These are phyloP conservation scores for Gossypium lobatum DNA, from an alignment of 441 rosid species.

Conservation along the genomic window DNA sequence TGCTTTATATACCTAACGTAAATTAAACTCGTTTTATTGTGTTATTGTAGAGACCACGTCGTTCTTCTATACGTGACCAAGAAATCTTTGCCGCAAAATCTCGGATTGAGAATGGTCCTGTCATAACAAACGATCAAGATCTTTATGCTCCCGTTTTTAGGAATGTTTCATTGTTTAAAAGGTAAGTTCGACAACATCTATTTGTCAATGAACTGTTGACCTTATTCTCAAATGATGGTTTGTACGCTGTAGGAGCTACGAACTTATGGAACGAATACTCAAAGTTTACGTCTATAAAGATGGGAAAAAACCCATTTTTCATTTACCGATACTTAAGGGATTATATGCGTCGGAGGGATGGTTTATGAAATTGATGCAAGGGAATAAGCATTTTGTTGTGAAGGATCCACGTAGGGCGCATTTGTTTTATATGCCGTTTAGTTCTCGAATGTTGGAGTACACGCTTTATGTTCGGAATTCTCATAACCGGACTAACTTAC, in stretches of 20 bases:
- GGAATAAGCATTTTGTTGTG: slow-evolving; percentile 47
- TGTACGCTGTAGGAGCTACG: slow-evolving; percentile 54
- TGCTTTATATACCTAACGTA: slow-evolving; percentile 11
- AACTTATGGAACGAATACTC: slow-evolving; percentile 58
- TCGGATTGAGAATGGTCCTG: slow-evolving; percentile 63
- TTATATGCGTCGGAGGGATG: slow-evolving; percentile 78
- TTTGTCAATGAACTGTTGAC: background rate
- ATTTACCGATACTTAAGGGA: slow-evolving; percentile 64
- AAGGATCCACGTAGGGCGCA: slow-evolving; percentile 61
- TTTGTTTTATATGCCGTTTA: slow-evolving; percentile 69
- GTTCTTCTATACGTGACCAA: slow-evolving; percentile 65
- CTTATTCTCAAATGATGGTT: slow-evolving; percentile 6
- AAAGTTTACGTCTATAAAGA: slow-evolving; percentile 59
- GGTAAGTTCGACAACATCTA: slow-evolving; percentile 25
- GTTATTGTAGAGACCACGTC: slow-evolving; percentile 67
- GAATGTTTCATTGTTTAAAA: slow-evolving; percentile 81
- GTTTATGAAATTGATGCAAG: slow-evolving; percentile 79
- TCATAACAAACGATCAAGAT: slow-evolving; percentile 34
- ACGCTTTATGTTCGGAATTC: slow-evolving; percentile 62
- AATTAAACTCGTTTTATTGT: slow-evolving; percentile 5
- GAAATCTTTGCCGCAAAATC: slow-evolving; percentile 62
- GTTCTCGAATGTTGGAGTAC: slow-evolving; percentile 67
- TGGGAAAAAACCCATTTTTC: slow-evolving; percentile 61
- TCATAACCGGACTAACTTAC: slow-evolving; percentile 67
- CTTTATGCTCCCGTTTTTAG: slow-evolving; percentile 79